Conservation (phyloP, 1,284 basidiomycete genomes). For the Albatrellus sp. region DNA sequence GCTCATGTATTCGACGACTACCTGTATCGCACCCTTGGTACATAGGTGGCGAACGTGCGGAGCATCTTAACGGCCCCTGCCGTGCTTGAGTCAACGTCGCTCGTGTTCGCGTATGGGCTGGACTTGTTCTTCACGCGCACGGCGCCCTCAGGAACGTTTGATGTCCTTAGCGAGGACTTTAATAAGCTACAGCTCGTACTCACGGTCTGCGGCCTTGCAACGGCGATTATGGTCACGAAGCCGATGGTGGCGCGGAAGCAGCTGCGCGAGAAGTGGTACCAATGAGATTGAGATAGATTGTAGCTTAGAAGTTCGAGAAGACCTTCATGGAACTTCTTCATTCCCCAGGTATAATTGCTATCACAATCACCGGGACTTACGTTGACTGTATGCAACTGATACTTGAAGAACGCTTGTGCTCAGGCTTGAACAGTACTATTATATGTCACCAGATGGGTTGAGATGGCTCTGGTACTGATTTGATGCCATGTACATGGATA, state of each 20-base stretch:
- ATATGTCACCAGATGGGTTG: too few relatives aligned
- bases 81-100: constrained; percentile 81
- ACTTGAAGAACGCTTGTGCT: too few relatives aligned
- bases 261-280: constrained; percentile 60
- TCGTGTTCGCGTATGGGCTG: constrained; percentile 80
- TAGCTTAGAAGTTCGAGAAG: too few relatives aligned
- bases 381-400: too few relatives aligned
- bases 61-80: constrained; percentile 69
- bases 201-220: constrained; percentile 62
- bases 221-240: constrained; percentile 66
- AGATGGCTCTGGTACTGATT: too few relatives aligned
- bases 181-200: constrained; percentile 89
- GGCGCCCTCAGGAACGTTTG: constrained; percentile 84
- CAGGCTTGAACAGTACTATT: too few relatives aligned
- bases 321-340: too few relatives aligned
- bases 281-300: constrained; percentile 7
- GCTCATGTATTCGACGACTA: too few relatives aligned
- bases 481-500: too few relatives aligned
- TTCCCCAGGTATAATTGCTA: too few relatives aligned
- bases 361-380: too few relatives aligned
- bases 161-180: constrained; percentile 84
- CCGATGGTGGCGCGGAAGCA: constrained; percentile 61
- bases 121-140: constrained; percentile 82
- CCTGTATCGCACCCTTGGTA: not conserved
- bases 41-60: constrained; percentile 53